Base-by-base conservation (phyloP, 441 rosid species). In the Corymbia calophylla region DNA sequence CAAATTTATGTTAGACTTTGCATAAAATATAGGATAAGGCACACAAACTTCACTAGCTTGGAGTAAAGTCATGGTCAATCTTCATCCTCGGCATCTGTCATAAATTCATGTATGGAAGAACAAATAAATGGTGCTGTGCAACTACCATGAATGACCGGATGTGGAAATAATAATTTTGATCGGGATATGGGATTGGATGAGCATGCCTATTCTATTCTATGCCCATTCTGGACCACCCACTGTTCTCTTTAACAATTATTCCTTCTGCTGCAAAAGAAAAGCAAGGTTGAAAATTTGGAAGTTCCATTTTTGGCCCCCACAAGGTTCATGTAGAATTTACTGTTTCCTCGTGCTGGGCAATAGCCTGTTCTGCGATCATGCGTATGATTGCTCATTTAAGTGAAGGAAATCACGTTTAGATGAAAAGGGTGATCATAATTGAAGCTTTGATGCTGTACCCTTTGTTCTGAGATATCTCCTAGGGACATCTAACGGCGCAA, bases 401-500 rank as follows among this genome's bases (percentile, higher is more conserved):
- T 21, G 16, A 64, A 4, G 82, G 29, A 25, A 21, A 21, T 25
- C 21, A 6, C 7, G 77, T 47, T 32, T 39, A 12, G 84, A 13
- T 39, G 44, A 39, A 39, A 39, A 39, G 44, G 44, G 44, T 39
- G 44, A 39, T 39, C 6, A 39, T 4, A 39, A 39, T 77, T 39
- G 47, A 80, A 90, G 84, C 90, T 89, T 91, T 92, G 88, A 66
- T 89, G 84, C 84, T 73, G 7, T 39, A 21, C 49, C 44, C 70
- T 87, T 58, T 87, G 90, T 90, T 55, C 68, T 54, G 84, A 87
- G 68, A 88, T 88, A 87, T 90, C 53, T 87, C 89, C 54, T 89
- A 88, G 56, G 44, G 16, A 86, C 62, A 23, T 32, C 88, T 87
- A 91, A 92, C 93, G 91, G 92, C 90, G 56, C 92, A 92, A 91